Percentiles rank a stretch among this genome's conserved stretches.
phyloP scores from a whole-genome alignment of 495 filamentous ascomycete genomes.

The Jackrogersella multiformis region DNA sequence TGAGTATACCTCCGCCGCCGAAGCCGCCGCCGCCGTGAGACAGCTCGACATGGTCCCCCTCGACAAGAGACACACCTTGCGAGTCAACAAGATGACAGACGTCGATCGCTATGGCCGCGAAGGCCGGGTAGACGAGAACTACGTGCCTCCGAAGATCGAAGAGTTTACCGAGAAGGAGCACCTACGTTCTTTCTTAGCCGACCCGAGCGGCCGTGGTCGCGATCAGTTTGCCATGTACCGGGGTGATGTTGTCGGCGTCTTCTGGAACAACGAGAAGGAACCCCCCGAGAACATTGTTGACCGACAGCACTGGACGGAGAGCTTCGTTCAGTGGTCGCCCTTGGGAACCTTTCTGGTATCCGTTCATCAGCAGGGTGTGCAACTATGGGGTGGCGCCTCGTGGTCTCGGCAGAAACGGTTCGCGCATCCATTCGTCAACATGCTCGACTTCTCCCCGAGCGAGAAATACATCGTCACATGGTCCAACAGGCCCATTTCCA shows the following conservation, averaged over 20 bases:
- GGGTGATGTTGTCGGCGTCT: conserved; percentile 88
- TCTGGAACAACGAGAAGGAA: conserved; percentile 98
- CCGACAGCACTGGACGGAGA: conserved; percentile 93
- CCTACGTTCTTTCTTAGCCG: conserved; percentile 89
- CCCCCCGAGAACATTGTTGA: conserved; percentile 87
- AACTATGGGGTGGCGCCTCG: conserved; percentile 90
- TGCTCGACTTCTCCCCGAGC: conserved; percentile 92
- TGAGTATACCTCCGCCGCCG: conserved; percentile 91
- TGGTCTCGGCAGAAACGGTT: conserved; percentile 94
- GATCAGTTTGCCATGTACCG: conserved; percentile 96
- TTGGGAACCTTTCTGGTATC: conserved; percentile 93
- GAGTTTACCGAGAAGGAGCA: conserved; percentile 92
- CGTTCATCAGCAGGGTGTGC: conserved; percentile 92
- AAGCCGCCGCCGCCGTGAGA: conserved; percentile 88
- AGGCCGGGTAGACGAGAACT: conserved; percentile 90
- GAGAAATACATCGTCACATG: conserved; percentile 96
- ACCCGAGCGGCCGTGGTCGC: conserved; percentile 82
- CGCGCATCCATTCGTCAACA: conserved; percentile 91
- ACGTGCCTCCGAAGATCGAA: conserved; percentile 78
- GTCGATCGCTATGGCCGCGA: conserved; percentile 95
- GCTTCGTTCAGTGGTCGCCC: conserved; percentile 97
- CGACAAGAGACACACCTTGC: conserved; percentile 93
- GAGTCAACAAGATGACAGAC: conserved; percentile 97
- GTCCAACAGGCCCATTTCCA: conserved; percentile 90
- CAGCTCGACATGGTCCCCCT: conserved; percentile 82